Base-by-base conservation (phyloP, 176 grass and related monocot genomes). In the Tillandsia fasciculata region DNA sequence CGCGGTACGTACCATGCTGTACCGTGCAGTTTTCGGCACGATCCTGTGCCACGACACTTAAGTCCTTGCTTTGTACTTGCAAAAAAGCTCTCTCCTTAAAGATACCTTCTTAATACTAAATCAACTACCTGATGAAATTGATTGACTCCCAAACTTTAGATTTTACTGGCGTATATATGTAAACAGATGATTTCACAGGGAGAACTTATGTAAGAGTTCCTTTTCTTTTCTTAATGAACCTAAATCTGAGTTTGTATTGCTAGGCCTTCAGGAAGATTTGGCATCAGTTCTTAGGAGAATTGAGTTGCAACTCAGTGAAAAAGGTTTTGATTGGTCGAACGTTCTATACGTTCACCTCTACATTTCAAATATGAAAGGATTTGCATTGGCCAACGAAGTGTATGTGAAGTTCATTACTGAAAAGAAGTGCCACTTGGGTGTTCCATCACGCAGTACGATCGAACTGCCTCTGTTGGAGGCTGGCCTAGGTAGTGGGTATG, bases 331-430 rank as follows among this genome's bases (percentile, higher is more conserved):
- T 76, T 96, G 93, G 93, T 51, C 80, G 70, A 92, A 96, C 70
- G 86, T 92, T 76, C 57, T 96, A 27, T 96, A 96, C 75, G 78
- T 96, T 74, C 93, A 96, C 81, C 83, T 96, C 50, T 96, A 92
- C 68, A 96, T 96, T 82, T 89, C 93, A 77, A 86, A 83, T 49
- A 96, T 96, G 88, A 85, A 85, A 70, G 74, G 89, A 10, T 96
- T 96, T 78, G 83, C 69, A 64, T 72, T 87, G 51, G 93, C 86
- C 49, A 96, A 96, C 76, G 89, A 92, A 68, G 81, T 96, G 67
- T 96, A 96, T 78, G 86, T 96, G 65, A 87, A 81, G 12, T 91
- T 91, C 63, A 96, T 96, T 71, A 91, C 88, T 28, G 81, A 86
- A 76, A 80, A 83, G 78, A 87, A 90, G 72, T 96, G 93, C 72